Conservation (phyloP, 2,329 filamentous ascomycete genomes). For the Aspergillus sp. region DNA sequence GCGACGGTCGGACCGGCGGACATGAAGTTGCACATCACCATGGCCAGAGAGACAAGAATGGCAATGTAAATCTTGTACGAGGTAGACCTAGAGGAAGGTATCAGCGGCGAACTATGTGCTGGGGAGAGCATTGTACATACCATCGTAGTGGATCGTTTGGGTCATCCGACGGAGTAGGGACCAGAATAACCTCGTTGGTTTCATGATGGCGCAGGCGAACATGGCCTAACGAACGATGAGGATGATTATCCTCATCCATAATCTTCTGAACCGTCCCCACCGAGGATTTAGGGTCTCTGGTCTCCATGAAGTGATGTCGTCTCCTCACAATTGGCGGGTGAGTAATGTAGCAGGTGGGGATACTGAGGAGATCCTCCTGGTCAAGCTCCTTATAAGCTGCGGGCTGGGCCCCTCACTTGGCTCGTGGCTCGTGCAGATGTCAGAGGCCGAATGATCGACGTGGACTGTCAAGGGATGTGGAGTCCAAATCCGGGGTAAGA, state of each 20-base stretch:
- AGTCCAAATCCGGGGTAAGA: neutral
- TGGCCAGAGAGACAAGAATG: conserved; percentile 43
- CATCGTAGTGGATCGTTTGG: neutral
- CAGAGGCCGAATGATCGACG: neutral
- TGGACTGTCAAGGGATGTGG: neutral
- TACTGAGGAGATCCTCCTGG: neutral
- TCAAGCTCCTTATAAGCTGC: neutral
- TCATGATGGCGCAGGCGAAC: neutral
- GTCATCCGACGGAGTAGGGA: neutral
- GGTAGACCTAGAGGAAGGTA: conserved; percentile 1
- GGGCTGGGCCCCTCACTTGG: neutral
- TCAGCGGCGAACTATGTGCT: neutral
- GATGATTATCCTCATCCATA: neutral
- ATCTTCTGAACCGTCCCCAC: neutral
- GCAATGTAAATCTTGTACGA: conserved; percentile 46
- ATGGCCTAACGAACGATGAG: neutral
- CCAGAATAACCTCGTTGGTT: neutral
- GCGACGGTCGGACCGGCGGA: conserved; percentile 58
- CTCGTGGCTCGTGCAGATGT: no score
- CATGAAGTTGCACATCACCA: conserved; percentile 60
- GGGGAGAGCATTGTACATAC: neutral
- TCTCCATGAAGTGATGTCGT: neutral
- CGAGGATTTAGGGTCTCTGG: neutral
- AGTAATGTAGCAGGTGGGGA: neutral
- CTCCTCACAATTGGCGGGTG: neutral